Conservation (phyloP, 2,329 filamentous ascomycete species). For the Fusarium sp. region DNA sequence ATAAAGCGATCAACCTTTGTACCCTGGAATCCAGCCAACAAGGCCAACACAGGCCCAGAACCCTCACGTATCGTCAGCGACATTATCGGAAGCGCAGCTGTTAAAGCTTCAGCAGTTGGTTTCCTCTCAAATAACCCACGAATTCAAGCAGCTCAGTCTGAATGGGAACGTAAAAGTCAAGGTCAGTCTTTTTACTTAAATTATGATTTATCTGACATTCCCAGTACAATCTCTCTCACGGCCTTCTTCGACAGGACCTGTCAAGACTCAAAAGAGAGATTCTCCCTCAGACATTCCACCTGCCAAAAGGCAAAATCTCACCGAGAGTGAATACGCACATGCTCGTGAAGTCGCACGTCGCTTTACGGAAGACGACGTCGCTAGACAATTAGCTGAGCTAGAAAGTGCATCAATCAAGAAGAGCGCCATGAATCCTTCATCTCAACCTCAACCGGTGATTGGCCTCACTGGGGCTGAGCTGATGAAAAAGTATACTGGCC, state of each 20-base stretch:
- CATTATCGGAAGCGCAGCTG: constrained; percentile 8
- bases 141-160: constrained; percentile 48
- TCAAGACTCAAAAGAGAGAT: constrained; percentile 23
- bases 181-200: background rate
- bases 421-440: constrained; percentile 10
- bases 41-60: constrained; percentile 18
- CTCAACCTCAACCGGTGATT: constrained; percentile 5
- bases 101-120: constrained; percentile 3
- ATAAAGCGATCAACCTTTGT: constrained; percentile 34
- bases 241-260: constrained; percentile 14
- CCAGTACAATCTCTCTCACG: constrained; percentile 14
- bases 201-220: constrained; percentile 3
- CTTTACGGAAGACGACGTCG: constrained; percentile 40
- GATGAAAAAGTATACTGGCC: constrained; percentile 23
- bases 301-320: constrained; percentile 16
- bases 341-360: constrained; percentile 3
- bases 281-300: constrained; percentile 8
- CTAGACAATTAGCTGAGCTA: constrained; percentile 21
- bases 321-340: constrained; percentile 15
- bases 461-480: constrained; percentile 30
- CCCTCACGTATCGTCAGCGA: constrained; percentile 45
- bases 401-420: constrained; percentile 11
- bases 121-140: constrained; percentile 33
- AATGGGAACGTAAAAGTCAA: constrained; percentile 46
- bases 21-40: constrained; percentile 33